A percentile compares a stretch with the other conserved stretches of the same genome.
phyloP scores from a whole-genome alignment of 768 basidiomycete genomes.

The Tylopilus sp. region DNA sequence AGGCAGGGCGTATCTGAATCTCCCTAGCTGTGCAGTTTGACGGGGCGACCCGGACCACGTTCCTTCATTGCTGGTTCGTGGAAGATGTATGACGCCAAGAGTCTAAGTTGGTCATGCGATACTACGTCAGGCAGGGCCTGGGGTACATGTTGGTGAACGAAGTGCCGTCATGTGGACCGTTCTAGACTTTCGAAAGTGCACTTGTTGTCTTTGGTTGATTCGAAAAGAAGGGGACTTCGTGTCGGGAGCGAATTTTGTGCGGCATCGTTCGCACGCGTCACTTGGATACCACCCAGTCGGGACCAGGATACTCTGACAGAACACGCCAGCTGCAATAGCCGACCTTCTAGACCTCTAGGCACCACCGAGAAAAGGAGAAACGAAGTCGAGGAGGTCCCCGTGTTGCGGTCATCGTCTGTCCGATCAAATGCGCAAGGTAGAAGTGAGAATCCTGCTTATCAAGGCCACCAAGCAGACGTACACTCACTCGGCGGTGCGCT shows the following conservation, averaged over 20 bases:
- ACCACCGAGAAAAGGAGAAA: neutral
- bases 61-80: neutral
- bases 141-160: neutral
- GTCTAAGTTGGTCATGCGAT: neutral
- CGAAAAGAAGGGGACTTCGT: neutral
- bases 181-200: neutral
- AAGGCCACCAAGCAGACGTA: neutral
- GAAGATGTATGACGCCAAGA: neutral
- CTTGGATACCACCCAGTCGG: neutral
- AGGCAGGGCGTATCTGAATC: neutral
- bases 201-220: neutral
- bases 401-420: neutral
- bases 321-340: neutral
- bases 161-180: neutral
- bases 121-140: neutral
- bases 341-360: neutral
- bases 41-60: neutral
- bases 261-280: neutral
- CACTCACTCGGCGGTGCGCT: neutral
- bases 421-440: neutral
- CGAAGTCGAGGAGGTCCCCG: neutral
- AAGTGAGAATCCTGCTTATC: neutral
- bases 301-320: neutral
- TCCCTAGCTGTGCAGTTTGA: neutral
- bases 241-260: constrained; percentile 10